Conservation (phyloP, 176 grass and related monocot genomes). For the Rhynchospora tenuis region DNA sequence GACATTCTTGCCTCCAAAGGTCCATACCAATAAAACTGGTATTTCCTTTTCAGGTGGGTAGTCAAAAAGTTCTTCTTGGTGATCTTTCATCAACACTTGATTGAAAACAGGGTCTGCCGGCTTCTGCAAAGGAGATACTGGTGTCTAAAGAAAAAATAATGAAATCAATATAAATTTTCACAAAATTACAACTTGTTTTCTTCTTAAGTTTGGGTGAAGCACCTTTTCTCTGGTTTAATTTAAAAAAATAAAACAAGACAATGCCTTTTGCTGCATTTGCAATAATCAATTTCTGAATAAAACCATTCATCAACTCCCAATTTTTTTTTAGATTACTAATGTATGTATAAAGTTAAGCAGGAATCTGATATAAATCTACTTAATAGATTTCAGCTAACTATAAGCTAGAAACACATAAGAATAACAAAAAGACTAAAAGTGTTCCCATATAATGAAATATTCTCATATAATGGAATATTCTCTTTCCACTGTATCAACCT, state of each 20-base stretch:
- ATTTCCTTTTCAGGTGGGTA: conserved; percentile 74
- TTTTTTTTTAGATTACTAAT: background rate
- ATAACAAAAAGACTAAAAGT: background rate
- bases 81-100: conserved; percentile 58
- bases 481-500: background rate
- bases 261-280: background rate
- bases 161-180: background rate
- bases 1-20: conserved; percentile 70
- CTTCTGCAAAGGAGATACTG: conserved; percentile 82
- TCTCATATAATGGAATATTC: background rate
- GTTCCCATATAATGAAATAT: background rate
- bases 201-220: background rate
- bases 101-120: conserved; percentile 75
- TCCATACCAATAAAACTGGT: conserved; percentile 86
- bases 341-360: background rate
- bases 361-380: background rate
- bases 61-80: conserved; percentile 45
- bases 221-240: background rate
- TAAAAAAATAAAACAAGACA: background rate
- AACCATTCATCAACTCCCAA: background rate
- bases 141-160: conserved; percentile 51
- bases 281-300: background rate
- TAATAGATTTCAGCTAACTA: background rate
- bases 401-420: background rate
- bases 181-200: background rate